Evolutionary conservation across 306 rosid genomes (phyloP).

Genomic region (Coriaria nepalensis): DNA sequence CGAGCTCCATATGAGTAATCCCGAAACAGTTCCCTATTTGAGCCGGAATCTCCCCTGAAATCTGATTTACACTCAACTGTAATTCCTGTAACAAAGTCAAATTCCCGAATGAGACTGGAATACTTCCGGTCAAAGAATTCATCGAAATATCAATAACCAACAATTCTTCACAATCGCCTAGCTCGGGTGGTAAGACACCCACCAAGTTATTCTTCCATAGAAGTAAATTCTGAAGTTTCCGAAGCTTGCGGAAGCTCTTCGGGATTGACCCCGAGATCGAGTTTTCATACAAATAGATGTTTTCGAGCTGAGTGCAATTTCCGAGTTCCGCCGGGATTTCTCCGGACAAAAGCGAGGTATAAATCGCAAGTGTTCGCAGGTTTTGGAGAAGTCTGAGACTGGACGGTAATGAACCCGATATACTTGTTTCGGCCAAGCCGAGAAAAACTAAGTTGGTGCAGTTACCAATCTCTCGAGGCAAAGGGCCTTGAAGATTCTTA

Average conservation of each 20-base stretch:
- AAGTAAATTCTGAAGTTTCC: conserved; percentile 45
- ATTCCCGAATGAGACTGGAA: conserved; percentile 50
- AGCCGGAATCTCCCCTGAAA: conserved; percentile 68
- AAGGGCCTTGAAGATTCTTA: conserved; percentile 54
- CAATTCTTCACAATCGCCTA: conserved; percentile 48
- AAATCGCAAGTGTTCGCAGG: conserved; percentile 63
- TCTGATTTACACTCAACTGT: conserved; percentile 55
- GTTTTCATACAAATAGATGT: conserved; percentile 59
- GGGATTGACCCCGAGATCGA: conserved; percentile 78
- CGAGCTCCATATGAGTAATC: conserved; percentile 53
- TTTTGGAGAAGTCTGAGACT: conserved; percentile 52
- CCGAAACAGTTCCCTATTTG: conserved; percentile 46
- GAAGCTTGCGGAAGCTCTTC: conserved; percentile 37
- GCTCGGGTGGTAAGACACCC: conserved; percentile 60
- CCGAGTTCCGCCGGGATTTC: conserved; percentile 65
- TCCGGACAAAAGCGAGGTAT: conserved; percentile 67
- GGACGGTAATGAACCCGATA: conserved; percentile 66
- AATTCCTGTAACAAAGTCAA: conserved; percentile 52
- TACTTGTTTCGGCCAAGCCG: conserved; percentile 80
- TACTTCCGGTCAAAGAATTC: conserved; percentile 64
- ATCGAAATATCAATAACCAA: conserved; percentile 51
- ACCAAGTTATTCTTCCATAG: conserved; percentile 71
- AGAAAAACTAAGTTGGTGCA: conserved; percentile 48
- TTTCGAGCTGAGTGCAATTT: conserved; percentile 43
- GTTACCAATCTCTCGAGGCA: conserved; percentile 66